Conservation (phyloP, 2,329 filamentous ascomycete species). For the Fusarium praegraminearum region DNA sequence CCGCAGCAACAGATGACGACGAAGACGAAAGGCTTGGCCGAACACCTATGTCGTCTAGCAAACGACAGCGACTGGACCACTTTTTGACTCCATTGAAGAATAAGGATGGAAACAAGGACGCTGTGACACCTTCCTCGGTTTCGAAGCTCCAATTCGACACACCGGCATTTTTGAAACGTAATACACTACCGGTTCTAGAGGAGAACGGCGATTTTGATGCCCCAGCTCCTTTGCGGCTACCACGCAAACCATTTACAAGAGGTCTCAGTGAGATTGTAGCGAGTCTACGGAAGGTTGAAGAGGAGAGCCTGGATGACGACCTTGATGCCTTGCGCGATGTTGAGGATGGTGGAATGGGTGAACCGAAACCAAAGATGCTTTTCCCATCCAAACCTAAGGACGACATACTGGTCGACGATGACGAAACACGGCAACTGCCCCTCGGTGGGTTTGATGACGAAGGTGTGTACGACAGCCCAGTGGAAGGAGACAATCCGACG, state of each 20-base stretch:
- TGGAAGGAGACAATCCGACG: constrained; percentile 68
- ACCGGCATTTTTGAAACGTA: constrained; percentile 74
- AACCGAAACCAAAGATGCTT: constrained; percentile 38
- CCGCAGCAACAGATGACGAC: constrained; percentile 47
- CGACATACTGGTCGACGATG: constrained; percentile 59
- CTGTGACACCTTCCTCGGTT: constrained; percentile 62
- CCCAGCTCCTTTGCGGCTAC: constrained; percentile 64
- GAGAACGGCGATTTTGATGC: constrained; percentile 67
- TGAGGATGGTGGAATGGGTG: constrained; percentile 62
- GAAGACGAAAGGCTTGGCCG: constrained; percentile 54
- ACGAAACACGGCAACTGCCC: constrained; percentile 56
- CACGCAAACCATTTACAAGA: constrained; percentile 71
- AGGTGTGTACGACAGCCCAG: constrained; percentile 65
- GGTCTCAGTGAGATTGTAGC: constrained; percentile 81
- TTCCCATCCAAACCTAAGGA: constrained; percentile 48
- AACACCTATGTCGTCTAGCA: constrained; percentile 68
- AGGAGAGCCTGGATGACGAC: constrained; percentile 78
- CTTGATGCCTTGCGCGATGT: constrained; percentile 79
- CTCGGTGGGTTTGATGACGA: constrained; percentile 75
- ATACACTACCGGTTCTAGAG: constrained; percentile 63
- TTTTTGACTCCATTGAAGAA: constrained; percentile 75
- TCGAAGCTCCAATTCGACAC: constrained; percentile 73
- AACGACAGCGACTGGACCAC: constrained; percentile 70
- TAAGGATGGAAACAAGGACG: constrained; percentile 54
- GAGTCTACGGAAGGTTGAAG: constrained; percentile 75